Base-by-base conservation (phyloP, 257 asterid species). In the Verbena officinalis region DNA sequence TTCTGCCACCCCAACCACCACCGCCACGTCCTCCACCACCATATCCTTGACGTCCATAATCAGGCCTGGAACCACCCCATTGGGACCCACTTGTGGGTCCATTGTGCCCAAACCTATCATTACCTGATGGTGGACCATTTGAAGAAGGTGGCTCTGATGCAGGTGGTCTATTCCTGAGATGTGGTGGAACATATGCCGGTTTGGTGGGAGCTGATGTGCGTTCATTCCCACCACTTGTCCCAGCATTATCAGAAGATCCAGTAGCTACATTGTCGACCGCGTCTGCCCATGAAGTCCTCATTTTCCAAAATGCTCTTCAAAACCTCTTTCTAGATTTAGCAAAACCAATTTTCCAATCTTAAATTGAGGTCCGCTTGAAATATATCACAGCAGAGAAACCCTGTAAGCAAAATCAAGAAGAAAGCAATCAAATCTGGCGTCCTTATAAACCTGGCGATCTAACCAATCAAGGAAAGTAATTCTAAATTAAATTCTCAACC, bases 261-360 rank as follows among this genome's bases (percentile, higher is more conserved):
- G 82, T 31, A 53, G 73, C 78, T 62, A 66, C 83, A 75, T 83
- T 89, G 59, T 84, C 95, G 42, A 80, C 88, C 31, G 90, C 84
- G 64, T 90, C 97, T 53, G 97, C 97, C 97, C 97, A 90, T 6
- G 97, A 87, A 77, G 63, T 78, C 71, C 74, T 87, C 91, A 80
- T 89, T 67, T 49, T 73, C 30, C 55, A 39, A 15, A 15, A 6
- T 55, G 30, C 31, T 54, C 67, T 48, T 55, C 20, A 38, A 27
- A 19, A 54, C 79, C 44, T 10, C 45, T 16, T 33, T 40, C 15
- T 19, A 39, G 30, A 43, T 20, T 30, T 11, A 68, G 65, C 38
- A 4, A n/a, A 20, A 34, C 58, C 55, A 34, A 53, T 30, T 44
- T 27, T 31, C 53, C 15, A 49, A 59, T 43, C 54, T 17, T 27